phyloP scores from a whole-genome alignment of 179 eudicot species.

The Gypsophila paniculata region DNA sequence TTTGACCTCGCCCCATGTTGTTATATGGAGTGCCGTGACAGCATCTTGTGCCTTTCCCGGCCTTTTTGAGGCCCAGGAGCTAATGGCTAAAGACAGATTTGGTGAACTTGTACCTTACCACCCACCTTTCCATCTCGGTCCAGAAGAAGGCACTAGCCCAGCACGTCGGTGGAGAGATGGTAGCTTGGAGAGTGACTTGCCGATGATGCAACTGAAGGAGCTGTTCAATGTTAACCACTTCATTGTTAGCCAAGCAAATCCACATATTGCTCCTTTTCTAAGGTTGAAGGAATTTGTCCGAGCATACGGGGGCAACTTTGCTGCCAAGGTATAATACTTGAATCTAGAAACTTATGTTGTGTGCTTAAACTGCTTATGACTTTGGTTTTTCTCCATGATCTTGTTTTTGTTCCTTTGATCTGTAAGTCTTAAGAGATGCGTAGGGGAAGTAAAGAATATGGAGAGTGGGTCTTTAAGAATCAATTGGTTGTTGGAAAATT shows the following conservation, averaged over 20 bases:
- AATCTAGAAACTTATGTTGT: no score
- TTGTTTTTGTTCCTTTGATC: no score
- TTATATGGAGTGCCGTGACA: conserved; percentile 98
- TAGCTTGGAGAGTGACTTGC: conserved; percentile 93
- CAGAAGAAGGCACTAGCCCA: conserved; percentile 57
- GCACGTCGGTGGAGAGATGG: conserved; percentile 97
- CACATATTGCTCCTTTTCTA: conserved; percentile 84
- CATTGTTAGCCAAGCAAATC: conserved; percentile 94
- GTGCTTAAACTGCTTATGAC: no score
- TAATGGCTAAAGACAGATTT: conserved; percentile 88
- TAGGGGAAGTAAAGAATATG: no score
- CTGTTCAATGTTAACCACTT: conserved; percentile 95
- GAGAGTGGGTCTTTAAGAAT: no score
- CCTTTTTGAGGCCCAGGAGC: conserved; percentile 95
- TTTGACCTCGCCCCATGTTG: conserved; percentile 95
- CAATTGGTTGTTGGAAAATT: no score
- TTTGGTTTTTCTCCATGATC: no score
- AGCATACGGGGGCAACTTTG: conserved; percentile 90
- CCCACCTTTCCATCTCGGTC: conserved; percentile 82
- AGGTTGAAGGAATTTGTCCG: conserved; percentile 78
- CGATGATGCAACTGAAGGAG: conserved; percentile 97
- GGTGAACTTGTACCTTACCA: conserved; percentile 94
- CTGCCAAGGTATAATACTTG: conserved; percentile 99
- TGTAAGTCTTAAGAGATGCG: no score
- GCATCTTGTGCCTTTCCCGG: conserved; percentile 99